Evolutionary conservation across 2,329 filamentous ascomycete genomes (phyloP), one percentile per base, ranked within the genome.

Genomic region (Sporothrix euskadiensis): DNA sequence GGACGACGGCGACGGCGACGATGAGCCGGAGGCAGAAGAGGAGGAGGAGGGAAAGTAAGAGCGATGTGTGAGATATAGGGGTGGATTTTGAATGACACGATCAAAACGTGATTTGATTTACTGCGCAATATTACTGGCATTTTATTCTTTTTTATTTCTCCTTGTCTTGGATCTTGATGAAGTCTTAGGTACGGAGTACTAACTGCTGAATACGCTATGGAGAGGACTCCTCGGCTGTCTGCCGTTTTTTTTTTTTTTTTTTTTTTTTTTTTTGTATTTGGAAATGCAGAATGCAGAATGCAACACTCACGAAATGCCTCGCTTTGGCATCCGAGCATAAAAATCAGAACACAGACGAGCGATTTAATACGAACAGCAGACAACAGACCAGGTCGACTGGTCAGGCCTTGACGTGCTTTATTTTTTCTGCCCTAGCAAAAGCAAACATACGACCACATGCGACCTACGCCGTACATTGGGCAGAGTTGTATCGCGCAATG

Each of bases 41-140:
- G 69, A 69, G 16, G 61, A 71, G 1, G 41, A 39, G 16, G 22
- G 61, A 14, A 35, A 68, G 14, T 56, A 12, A 22, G n/a, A 26
- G 9, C 56, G 66, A 57, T 5, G 12, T 41, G 32, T n/a, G 35
- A 39, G 32, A 35, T 49, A 52, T 52, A 49, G 26, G 49, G 26
- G 9, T 6, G 12, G 10, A 32, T 4, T 10, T 10, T 5, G 59
- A 26, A 41, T 32, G 44, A 22, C 44, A 35, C 44, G 26, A 66
- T 26, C 44, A 68, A 35, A 66, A 47, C 61, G 32, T 35, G 44
- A n/a, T 68, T 56, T 68, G 49, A 52, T 68, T 56, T 68, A 35
- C 19, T 35, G 44, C 22, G 12, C 39, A 66, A 66, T 32, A 35
- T 68, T 22, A 68, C 59, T 35, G 44, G 63, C 44, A 35, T 19